These are phyloP conservation scores for Dicorynia guianensis DNA, from an alignment of 306 rosid species.

Conservation along the genomic window DNA sequence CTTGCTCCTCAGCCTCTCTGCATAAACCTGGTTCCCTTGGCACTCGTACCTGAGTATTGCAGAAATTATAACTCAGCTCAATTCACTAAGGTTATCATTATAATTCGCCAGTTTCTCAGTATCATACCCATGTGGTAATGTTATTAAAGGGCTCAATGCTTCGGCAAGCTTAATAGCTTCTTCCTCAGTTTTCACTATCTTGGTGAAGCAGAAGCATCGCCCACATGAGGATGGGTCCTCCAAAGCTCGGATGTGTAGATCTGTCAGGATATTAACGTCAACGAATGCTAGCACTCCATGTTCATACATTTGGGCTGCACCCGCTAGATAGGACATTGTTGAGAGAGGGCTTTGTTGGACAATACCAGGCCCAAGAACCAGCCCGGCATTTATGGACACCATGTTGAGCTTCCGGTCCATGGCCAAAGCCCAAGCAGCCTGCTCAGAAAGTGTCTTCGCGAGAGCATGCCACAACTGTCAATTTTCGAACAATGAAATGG, in stretches of 20 bases:
- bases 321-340: constrained; percentile 55
- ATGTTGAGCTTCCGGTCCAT: constrained; percentile 56
- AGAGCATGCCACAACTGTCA: constrained; percentile 57
- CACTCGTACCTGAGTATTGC: constrained; percentile 37
- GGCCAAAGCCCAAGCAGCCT: constrained; percentile 63
- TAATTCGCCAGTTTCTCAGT: not conserved
- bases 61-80: not conserved
- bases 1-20: constrained; percentile 40
- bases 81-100: not conserved
- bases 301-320: constrained; percentile 64
- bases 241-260: constrained; percentile 51
- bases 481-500: not conserved
- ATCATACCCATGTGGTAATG: constrained; percentile 51
- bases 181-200: constrained; percentile 46
- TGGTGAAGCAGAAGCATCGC: constrained; percentile 54
- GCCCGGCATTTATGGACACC: constrained; percentile 58
- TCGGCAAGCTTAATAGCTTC: constrained; percentile 51
- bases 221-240: constrained; percentile 56
- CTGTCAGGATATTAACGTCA: constrained; percentile 45
- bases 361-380: constrained; percentile 49
- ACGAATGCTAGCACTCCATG: constrained; percentile 53
- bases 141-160: constrained; percentile 51
- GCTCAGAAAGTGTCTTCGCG: constrained; percentile 54
- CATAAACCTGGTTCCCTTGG: constrained; percentile 47
- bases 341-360: constrained; percentile 44